Evolutionary conservation across 495 filamentous ascomycete genomes (phyloP), one percentile per base, ranked within the genome.

Genomic region (Penicillium odoratum): DNA sequence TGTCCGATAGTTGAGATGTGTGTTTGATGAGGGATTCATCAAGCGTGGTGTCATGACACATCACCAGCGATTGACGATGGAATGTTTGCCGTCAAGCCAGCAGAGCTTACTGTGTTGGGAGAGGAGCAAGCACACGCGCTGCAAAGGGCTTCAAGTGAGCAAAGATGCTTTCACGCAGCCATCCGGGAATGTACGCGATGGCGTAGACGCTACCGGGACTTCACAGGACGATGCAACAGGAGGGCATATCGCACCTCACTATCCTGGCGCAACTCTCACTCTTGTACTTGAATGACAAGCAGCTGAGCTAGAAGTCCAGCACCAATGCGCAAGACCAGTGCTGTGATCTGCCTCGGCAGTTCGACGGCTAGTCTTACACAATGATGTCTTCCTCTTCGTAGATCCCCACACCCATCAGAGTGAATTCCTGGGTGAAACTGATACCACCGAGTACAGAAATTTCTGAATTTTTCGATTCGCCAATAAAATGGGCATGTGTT

Each of bases 11-110:
- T 10, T 15, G 34, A 47, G 45, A 47, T 47, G 25, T 47, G 45
- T 47, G 45, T 29, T 47, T 47, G 25, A 47, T 38, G 45, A 47
- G 45, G 45, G 28, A 25, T 21, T 25, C 45, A 13, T 7, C 2
- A 47, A 47, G 45, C 45, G 45, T 47, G 11, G 21, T 48, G 26
- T 48, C 45, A 48, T 48, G 45, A 48, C 45, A 26, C 45, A 48
- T 48, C 45, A 48, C 45, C 45, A 26, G 21, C 45, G 45, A 4
- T 48, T 26, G 30, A 48, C 26, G 26, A 48, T 48, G 26, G 21
- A 26, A 48, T 48, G 9, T 26, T 48, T 13, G 7, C 30, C 26
- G 26, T 13, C 26, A 48, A n/a, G 45, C 11, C 26, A 48, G 45
- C 21, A 48, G 45, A 48, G 26, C 45, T 30, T 48, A 10, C 45